Percentiles rank a stretch among this genome's conserved stretches.
Conservation (phyloP, 176 grass and related monocot genomes). For the barley (Hordeum vulgare) region DNA sequence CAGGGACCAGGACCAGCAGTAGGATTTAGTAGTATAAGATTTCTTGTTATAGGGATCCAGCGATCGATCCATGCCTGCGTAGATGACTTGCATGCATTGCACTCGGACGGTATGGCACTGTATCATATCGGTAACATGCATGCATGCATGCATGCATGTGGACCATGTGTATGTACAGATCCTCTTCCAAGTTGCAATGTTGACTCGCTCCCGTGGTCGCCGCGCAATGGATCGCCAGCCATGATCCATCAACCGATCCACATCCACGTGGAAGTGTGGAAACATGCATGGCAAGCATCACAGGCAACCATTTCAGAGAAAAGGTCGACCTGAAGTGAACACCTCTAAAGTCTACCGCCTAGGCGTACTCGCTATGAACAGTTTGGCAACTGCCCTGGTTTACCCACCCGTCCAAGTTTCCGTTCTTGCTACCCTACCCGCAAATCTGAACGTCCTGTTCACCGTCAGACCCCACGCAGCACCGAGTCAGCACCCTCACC, state of each 20-base stretch:
- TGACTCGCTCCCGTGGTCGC: background rate
- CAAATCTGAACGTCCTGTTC: background rate
- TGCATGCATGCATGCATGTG: background rate
- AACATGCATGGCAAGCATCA: background rate
- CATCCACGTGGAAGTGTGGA: no score
- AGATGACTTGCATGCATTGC: background rate
- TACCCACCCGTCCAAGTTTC: conserved; percentile 1
- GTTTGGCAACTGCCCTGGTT: no score
- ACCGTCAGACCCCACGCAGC: conserved; percentile 40
- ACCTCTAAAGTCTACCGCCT: background rate
- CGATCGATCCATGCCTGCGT: background rate
- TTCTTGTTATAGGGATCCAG: background rate
- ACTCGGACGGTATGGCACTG: background rate
- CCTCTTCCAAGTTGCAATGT: background rate
- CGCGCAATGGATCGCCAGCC: background rate
- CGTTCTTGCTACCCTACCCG: background rate
- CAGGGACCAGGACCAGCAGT: background rate
- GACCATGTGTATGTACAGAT: background rate
- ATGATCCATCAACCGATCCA: background rate
- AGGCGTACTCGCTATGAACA: background rate
- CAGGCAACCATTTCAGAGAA: background rate
- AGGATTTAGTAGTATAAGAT: background rate
- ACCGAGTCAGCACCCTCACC: conserved; percentile 43
- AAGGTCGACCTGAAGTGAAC: background rate
- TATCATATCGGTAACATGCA: background rate